These are phyloP conservation scores for Thelonectria blattea DNA, from an alignment of 2,329 filamentous ascomycete genomes.

Conservation along the genomic window DNA sequence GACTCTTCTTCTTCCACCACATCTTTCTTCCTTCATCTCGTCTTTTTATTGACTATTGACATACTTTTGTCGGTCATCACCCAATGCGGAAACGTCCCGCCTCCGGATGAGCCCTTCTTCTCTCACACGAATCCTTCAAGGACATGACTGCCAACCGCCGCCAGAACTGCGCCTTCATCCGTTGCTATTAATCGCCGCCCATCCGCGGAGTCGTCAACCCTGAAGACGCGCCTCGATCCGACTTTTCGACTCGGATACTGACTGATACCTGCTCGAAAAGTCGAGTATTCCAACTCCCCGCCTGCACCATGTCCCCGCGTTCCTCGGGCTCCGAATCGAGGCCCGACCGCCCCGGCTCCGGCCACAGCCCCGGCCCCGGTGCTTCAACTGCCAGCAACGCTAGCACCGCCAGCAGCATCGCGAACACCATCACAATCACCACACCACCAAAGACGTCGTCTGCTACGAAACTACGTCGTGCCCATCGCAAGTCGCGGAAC, in stretches of 20 bases:
- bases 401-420: constrained; percentile 13
- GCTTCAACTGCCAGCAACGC: constrained; percentile 20
- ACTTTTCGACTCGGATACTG: not conserved
- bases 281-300: not conserved
- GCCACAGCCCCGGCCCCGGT: constrained; percentile 23
- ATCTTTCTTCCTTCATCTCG: not conserved
- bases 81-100: not conserved
- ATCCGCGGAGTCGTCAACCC: not conserved
- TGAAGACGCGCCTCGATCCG: not conserved
- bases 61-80: not conserved
- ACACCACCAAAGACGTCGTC: constrained; percentile 11
- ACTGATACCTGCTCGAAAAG: not conserved
- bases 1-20: not conserved
- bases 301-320: constrained; percentile 28
- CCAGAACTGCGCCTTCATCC: not conserved
- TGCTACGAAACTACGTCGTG: constrained; percentile 41
- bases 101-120: constrained; percentile 6
- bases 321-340: constrained; percentile 16
- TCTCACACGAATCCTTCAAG: not conserved
- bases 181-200: not conserved
- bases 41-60: not conserved
- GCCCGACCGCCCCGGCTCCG: constrained; percentile 23
- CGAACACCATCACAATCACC: constrained; percentile 20
- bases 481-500: constrained; percentile 50
- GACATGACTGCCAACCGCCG: constrained; percentile 15